These are phyloP conservation scores for Dovyalis caffra DNA, from an alignment of 345 rosid species.

Conservation along the genomic window DNA sequence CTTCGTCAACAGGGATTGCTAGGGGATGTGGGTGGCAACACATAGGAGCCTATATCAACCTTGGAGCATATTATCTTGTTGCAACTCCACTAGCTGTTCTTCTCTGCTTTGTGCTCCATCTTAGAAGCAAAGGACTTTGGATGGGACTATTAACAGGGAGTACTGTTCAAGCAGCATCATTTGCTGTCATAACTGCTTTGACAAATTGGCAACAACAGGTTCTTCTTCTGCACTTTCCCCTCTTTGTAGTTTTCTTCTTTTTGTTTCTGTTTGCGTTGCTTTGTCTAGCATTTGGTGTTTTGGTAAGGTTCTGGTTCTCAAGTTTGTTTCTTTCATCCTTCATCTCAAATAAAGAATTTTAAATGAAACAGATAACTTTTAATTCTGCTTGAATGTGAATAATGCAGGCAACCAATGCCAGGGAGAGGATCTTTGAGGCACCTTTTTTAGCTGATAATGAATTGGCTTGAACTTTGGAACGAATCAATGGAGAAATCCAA, in stretches of 20 bases:
- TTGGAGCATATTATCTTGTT: constrained; percentile 11
- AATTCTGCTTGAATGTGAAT: neutral
- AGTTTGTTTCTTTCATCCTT: neutral
- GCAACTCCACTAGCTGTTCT: constrained; percentile 15
- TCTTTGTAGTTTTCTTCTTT: neutral
- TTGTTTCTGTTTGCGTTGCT: neutral
- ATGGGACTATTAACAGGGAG: constrained; percentile 14
- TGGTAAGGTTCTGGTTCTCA: neutral
- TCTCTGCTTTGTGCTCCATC: constrained; percentile 13
- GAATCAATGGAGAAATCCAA: no score
- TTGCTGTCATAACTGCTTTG: neutral
- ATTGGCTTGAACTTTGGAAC: constrained; percentile 7
- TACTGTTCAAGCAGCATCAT: neutral
- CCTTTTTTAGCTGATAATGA: neutral
- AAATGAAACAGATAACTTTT: neutral
- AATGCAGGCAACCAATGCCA: constrained; percentile 27
- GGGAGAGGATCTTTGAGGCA: constrained; percentile 9
- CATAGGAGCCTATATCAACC: constrained; percentile 15
- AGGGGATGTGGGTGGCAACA: constrained; percentile 29
- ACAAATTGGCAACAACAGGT: constrained; percentile 29
- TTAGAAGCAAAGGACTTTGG: constrained; percentile 22
- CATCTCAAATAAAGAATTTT: neutral
- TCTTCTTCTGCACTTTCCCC: neutral
- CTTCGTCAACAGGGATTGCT: constrained; percentile 16
- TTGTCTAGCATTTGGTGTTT: neutral